Conservation (phyloP, 768 basidiomycete species). For the Ramaria sp. region DNA sequence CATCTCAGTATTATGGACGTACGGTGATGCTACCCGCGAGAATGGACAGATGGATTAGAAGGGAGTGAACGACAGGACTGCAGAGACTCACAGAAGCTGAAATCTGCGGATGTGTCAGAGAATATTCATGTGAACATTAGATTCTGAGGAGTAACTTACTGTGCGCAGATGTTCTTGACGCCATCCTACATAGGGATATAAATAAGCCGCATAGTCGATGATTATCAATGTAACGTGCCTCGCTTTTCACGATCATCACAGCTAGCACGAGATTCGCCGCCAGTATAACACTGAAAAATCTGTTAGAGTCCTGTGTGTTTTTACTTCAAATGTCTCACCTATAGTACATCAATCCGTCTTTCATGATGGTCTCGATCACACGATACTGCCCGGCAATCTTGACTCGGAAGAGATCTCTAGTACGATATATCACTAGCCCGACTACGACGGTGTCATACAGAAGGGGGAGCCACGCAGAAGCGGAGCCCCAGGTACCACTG, state of each 20-base stretch:
- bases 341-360: constrained; percentile 7
- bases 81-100: constrained; percentile 29
- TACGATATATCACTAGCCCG: constrained; percentile 1
- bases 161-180: constrained; percentile 27
- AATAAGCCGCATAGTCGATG: background rate
- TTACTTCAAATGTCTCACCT: background rate
- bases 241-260: constrained; percentile 26
- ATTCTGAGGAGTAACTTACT: constrained; percentile 15
- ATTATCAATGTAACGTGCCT: constrained; percentile 1
- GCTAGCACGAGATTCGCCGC: constrained; percentile 27
- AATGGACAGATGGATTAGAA: background rate
- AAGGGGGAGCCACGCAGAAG: constrained; percentile 4
- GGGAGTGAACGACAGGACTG: constrained; percentile 7
- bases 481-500: constrained; percentile 6
- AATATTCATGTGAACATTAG: background rate
- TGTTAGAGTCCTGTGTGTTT: background rate
- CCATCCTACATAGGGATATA: constrained; percentile 10
- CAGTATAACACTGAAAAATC: constrained; percentile 25
- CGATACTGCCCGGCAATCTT: background rate
- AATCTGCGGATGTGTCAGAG: constrained; percentile 14
- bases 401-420: background rate
- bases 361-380: background rate
- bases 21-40: background rate
- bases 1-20: background rate
- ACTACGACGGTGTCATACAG: constrained; percentile 5